These are phyloP conservation scores for Fibroporia radiculosa DNA, from an alignment of 768 basidiomycete genomes.

Conservation along the genomic window DNA sequence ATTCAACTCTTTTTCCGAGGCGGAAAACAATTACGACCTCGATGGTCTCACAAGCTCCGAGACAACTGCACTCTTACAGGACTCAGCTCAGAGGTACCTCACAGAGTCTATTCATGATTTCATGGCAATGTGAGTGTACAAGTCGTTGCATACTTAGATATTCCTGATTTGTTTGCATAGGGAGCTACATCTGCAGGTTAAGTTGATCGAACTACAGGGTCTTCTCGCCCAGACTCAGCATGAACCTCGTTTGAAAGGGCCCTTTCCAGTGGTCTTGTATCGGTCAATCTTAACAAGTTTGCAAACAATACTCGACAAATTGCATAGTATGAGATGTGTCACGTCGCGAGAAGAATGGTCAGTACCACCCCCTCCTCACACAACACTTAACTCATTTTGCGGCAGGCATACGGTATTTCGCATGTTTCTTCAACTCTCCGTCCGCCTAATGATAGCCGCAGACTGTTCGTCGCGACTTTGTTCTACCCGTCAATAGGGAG, in stretches of 20 bases:
- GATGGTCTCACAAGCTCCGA: slow-evolving; percentile 16
- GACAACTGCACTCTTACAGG: slow-evolving; percentile 22
- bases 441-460: slow-evolving; percentile 22
- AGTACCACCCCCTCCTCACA: slow-evolving; percentile 17
- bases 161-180: slow-evolving; percentile 30
- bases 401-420: slow-evolving; percentile 64
- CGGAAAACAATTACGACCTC: slow-evolving; percentile 16
- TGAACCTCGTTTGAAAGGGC: slow-evolving; percentile 93
- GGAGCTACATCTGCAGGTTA: slow-evolving; percentile 93
- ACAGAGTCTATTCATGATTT: slow-evolving; percentile 72
- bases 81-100: slow-evolving; percentile 35
- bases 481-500: slow-evolving; percentile 83
- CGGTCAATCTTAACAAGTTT: slow-evolving; percentile 74
- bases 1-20: slow-evolving; percentile 70
- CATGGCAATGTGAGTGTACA: slow-evolving; percentile 83
- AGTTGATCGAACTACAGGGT: slow-evolving; percentile 77
- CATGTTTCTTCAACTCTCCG: neutral
- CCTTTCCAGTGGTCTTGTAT: slow-evolving; percentile 84
- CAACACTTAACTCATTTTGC: slow-evolving; percentile 5
- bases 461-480: slow-evolving; percentile 81
- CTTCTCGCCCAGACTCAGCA: slow-evolving; percentile 85
- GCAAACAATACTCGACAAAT: slow-evolving; percentile 77
- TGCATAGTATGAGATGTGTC: slow-evolving; percentile 97
- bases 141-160: too few species aligned
- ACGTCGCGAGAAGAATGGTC: slow-evolving; percentile 93